phyloP scores from a whole-genome alignment of 2,329 filamentous ascomycete species.

The Aspergillus transmontanensis region DNA sequence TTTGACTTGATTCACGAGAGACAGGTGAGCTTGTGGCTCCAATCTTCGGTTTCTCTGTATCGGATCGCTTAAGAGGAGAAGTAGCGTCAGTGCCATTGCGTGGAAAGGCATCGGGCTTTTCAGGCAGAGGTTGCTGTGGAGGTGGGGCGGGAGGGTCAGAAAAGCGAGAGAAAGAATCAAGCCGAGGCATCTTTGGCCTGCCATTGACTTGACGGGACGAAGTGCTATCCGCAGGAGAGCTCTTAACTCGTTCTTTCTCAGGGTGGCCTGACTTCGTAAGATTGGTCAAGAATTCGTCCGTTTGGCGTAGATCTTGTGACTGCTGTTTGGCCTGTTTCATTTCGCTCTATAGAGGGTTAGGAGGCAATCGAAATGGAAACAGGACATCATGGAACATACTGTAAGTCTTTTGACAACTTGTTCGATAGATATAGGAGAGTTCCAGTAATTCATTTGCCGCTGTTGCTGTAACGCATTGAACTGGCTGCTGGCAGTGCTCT shows the following conservation, averaged over 20 bases:
- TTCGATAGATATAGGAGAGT: slow-evolving; percentile 88
- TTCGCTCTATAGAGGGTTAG: slow-evolving; percentile 65
- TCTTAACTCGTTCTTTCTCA: slow-evolving; percentile 53
- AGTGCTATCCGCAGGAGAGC: slow-evolving; percentile 47
- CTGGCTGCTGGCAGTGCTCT: slow-evolving; percentile 59
- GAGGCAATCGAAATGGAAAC: slow-evolving; percentile 15
- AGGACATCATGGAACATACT: slow-evolving; percentile 49
- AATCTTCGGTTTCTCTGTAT: slow-evolving; percentile 73
- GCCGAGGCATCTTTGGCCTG: slow-evolving; percentile 55
- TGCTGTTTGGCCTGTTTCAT: slow-evolving; percentile 89
- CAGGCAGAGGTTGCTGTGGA: slow-evolving; percentile 87
- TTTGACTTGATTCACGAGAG: slow-evolving; percentile 67
- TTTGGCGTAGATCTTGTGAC: slow-evolving; percentile 79
- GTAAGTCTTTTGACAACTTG: slow-evolving; percentile 87
- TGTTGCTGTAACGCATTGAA: slow-evolving; percentile 67
- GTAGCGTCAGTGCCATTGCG: slow-evolving; percentile 49
- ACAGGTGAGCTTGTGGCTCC: slow-evolving; percentile 45
- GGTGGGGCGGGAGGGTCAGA: slow-evolving; percentile 92
- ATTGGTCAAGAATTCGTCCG: slow-evolving; percentile 76
- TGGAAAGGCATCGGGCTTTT: slow-evolving; percentile 74
- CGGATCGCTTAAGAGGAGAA: slow-evolving; percentile 68
- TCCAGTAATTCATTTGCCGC: slow-evolving; percentile 77
- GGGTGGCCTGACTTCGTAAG: slow-evolving; percentile 72
- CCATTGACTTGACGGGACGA: slow-evolving; percentile 50
- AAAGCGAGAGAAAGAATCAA: slow-evolving; percentile 80